These are phyloP conservation scores for Magnaporthiopsis rhizophila DNA, from an alignment of 2,329 filamentous ascomycete species.

Conservation along the genomic window DNA sequence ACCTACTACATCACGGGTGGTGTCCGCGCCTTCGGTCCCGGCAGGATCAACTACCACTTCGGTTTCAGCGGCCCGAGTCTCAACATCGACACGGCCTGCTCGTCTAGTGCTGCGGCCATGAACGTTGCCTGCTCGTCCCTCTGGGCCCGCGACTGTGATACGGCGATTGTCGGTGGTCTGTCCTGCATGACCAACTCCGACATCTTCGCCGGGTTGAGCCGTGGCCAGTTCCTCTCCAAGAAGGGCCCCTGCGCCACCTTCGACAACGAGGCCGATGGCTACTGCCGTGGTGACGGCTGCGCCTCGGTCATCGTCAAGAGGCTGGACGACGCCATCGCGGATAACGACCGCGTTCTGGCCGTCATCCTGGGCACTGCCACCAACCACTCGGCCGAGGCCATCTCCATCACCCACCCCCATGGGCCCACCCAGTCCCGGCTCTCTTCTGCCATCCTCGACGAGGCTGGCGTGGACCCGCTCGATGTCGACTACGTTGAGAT, in stretches of 20 bases:
- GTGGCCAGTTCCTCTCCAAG: slow-evolving; percentile 71
- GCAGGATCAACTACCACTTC: slow-evolving; percentile 69
- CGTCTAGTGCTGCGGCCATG: slow-evolving; percentile 64
- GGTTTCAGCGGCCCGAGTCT: slow-evolving; percentile 67
- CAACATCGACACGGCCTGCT: slow-evolving; percentile 72
- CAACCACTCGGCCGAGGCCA: slow-evolving; percentile 74
- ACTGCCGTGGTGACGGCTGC: slow-evolving; percentile 72
- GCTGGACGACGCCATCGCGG: slow-evolving; percentile 66
- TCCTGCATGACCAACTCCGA: slow-evolving; percentile 76
- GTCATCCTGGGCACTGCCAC: slow-evolving; percentile 68
- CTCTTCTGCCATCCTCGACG: slow-evolving; percentile 61
- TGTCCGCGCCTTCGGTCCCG: slow-evolving; percentile 34
- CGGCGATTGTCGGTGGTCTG: slow-evolving; percentile 69
- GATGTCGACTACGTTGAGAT: slow-evolving; percentile 82
- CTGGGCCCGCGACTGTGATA: slow-evolving; percentile 71
- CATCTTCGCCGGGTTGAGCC: slow-evolving; percentile 67
- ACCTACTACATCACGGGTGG: slow-evolving; percentile 40
- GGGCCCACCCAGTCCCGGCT: slow-evolving; percentile 66
- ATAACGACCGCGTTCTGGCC: slow-evolving; percentile 70
- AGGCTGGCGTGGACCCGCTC: slow-evolving; percentile 65
- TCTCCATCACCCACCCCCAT: slow-evolving; percentile 79
- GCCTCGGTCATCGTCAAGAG: slow-evolving; percentile 72
- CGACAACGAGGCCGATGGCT: slow-evolving; percentile 72
- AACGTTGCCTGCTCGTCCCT: slow-evolving; percentile 66
- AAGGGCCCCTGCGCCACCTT: slow-evolving; percentile 73